phyloP scores from a whole-genome alignment of 2,329 filamentous ascomycete genomes.

The Emydomyces testavorans region DNA sequence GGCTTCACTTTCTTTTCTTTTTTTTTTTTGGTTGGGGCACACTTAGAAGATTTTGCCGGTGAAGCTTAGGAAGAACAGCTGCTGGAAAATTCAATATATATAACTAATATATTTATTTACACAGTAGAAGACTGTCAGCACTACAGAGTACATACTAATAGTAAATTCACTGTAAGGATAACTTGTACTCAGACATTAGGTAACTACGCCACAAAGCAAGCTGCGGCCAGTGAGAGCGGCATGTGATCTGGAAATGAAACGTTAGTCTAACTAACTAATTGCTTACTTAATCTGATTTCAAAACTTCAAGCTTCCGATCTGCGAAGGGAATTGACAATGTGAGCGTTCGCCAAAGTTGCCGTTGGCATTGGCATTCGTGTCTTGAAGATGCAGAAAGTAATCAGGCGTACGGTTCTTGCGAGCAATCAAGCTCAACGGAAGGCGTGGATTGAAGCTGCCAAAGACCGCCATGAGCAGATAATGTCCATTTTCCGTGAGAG shows the following conservation, averaged over 20 bases:
- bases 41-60: too few relatives aligned
- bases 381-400: constrained; percentile 55
- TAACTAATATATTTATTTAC: too few relatives aligned
- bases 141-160: too few relatives aligned
- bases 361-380: background rate
- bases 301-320: background rate
- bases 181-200: too few relatives aligned
- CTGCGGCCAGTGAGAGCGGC: background rate
- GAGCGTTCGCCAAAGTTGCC: background rate
- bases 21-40: too few relatives aligned
- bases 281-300: constrained; percentile 2
- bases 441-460: constrained; percentile 34
- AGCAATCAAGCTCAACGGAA: constrained; percentile 48
- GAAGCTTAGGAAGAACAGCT: too few relatives aligned
- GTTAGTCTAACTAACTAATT: too few relatives aligned
- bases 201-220: background rate
- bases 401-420: constrained; percentile 54
- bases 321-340: background rate
- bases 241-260: too few relatives aligned
- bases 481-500: constrained; percentile 23
- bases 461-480: constrained; percentile 31
- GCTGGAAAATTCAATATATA: too few relatives aligned
- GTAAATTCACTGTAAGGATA: too few relatives aligned
- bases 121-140: too few relatives aligned
- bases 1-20: too few relatives aligned